Base-by-base conservation (phyloP, 2,329 filamentous ascomycete genomes). In the Apiospora saccharicola region DNA sequence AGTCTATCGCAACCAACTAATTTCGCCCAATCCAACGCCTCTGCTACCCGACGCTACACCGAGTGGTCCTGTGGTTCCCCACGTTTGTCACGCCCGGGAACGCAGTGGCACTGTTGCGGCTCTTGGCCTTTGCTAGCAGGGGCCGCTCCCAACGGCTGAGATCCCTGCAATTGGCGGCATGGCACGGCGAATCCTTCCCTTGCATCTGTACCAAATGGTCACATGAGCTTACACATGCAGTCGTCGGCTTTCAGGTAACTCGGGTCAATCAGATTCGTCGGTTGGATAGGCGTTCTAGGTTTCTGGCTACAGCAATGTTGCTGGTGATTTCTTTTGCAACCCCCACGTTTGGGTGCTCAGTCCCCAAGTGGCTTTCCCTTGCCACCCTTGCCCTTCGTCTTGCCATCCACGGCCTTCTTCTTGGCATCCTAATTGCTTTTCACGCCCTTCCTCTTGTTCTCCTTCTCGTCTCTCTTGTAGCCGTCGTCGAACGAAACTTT, bases 1-100 rank as follows among this genome's bases (percentile, higher is more conserved):
- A 64, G 57, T 61, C n/a, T 51, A 51, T 12, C n/a, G 49, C 49
- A 51, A 61, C 22, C 30, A 61, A n/a, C 53, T 16, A 37, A 61
- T n/a, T 7, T 7, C 19, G 6, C 53, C 19, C 30, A 22, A 41
- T n/a, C 8, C 57, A 41, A 10, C 30, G 16, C n/a, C 22, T 64
- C 22, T 41, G 34, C 19, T n/a, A 14, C 10, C 34, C 34, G 19
- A 64, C 19, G 30, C 57, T 64, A 64, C 57, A 64, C 57, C 57
- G 57, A 64, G 57, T 41, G 8, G 34, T 41, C 3, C 57, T 64
- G 34, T 24, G 30, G 57, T 24, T 37, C 57, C 57, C 57, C 57
- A 64, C 57, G 57, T 10, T 41, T 41, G 12, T 8, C 34, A 6
- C 57, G 19, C 30, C 57, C 34, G 57, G 16, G 34, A 5, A 41